Evolutionary conservation across 371 early-diverging fungal genomes (phyloP).

Genomic region (Apophysomyces elegans): DNA sequence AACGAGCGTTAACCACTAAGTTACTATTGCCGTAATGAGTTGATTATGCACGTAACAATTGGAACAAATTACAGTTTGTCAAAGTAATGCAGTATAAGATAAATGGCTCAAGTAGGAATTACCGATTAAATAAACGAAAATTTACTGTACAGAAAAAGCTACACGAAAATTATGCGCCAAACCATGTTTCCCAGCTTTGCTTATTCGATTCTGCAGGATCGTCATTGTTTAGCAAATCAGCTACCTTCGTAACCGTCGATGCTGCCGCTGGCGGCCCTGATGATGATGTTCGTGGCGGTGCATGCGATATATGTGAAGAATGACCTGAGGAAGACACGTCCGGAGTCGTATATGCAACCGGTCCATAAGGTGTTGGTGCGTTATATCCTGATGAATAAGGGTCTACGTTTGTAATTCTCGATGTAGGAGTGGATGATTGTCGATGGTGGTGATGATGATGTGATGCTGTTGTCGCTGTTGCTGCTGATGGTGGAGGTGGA

Average conservation of each 20-base stretch:
- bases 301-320: conserved; percentile 15
- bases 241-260: conserved; percentile 44
- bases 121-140: conserved; percentile 8
- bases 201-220: conserved; percentile 45
- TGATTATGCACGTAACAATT: no score
- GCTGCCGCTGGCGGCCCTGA: conserved; percentile 23
- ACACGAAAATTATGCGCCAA: conserved; percentile 29
- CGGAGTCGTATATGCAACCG: conserved; percentile 10
- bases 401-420: conserved; percentile 13
- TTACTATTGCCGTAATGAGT: no score
- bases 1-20: no score
- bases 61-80: no score
- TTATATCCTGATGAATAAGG: conserved; percentile 20
- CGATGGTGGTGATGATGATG: conserved; percentile 17
- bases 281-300: conserved; percentile 13
- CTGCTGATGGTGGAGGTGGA: conserved; percentile 13
- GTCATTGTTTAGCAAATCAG: conserved; percentile 54
- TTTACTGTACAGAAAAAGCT: not conserved
- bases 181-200: conserved; percentile 57
- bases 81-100: no score
- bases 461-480: conserved; percentile 8
- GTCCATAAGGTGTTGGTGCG: conserved; percentile 14
- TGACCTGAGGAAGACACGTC: not conserved
- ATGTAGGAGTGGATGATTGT: conserved; percentile 12
- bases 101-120: not conserved